A percentile compares a stretch with the other conserved stretches of the same genome.
These are phyloP conservation scores for Rhynchosporium secalis DNA, from an alignment of 2,329 filamentous ascomycete species.

Conservation along the genomic window DNA sequence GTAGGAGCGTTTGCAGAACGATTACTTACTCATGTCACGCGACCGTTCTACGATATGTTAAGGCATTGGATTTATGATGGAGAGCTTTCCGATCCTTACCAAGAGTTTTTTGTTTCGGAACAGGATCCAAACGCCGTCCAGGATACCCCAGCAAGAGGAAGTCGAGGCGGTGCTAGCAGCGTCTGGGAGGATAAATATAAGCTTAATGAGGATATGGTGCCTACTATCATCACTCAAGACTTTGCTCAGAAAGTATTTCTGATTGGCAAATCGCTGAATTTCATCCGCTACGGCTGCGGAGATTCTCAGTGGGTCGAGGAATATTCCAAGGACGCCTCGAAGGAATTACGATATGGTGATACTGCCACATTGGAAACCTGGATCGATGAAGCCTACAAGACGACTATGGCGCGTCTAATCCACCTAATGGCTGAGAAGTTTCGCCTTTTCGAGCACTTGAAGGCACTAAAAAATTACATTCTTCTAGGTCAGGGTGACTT, in stretches of 20 bases:
- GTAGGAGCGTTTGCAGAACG: slow-evolving; percentile 92
- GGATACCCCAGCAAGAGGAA: slow-evolving; percentile 49
- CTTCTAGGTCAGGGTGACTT: slow-evolving; percentile 95
- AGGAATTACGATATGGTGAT: slow-evolving; percentile 89
- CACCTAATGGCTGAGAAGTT: slow-evolving; percentile 95
- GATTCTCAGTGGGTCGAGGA: slow-evolving; percentile 94
- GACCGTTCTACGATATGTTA: slow-evolving; percentile 95
- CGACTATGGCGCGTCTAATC: slow-evolving; percentile 93
- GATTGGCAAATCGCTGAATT: slow-evolving; percentile 97
- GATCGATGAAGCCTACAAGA: slow-evolving; percentile 97
- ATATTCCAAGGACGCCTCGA: slow-evolving; percentile 90
- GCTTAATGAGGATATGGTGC: slow-evolving; percentile 80
- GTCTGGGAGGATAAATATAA: slow-evolving; percentile 99
- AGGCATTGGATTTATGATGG: slow-evolving; percentile 98
- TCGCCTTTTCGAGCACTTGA: slow-evolving; percentile 87
- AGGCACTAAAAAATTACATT: slow-evolving; percentile 91
- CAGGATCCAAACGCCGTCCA: slow-evolving; percentile 57
- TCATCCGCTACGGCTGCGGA: slow-evolving; percentile 92
- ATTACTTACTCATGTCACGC: slow-evolving; percentile 80
- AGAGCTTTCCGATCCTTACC: slow-evolving; percentile 92
- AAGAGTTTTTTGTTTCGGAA: slow-evolving; percentile 93
- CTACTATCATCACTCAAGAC: slow-evolving; percentile 87
- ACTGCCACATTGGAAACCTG: slow-evolving; percentile 87
- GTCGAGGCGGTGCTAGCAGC: slow-evolving; percentile 70
- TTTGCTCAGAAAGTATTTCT: slow-evolving; percentile 96